A percentile compares a stretch with the other conserved stretches of the same genome.
Evolutionary conservation across 805 yeast species (phyloP).

Genomic region (Candida orba): DNA sequence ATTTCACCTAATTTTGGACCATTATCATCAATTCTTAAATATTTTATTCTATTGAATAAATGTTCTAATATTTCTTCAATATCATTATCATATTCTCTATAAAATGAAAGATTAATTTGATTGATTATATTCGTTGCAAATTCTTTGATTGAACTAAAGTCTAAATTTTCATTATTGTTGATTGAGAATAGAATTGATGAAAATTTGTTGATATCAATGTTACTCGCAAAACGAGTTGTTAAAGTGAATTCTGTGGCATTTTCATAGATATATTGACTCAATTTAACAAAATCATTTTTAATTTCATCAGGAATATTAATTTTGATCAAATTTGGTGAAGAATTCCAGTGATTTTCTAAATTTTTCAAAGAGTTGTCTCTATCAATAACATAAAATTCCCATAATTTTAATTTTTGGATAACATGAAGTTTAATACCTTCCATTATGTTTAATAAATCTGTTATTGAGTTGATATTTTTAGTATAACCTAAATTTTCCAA

Average conservation of each 20-base stretch:
- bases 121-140: conserved; percentile 54
- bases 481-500: conserved; percentile 59
- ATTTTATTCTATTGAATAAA: conserved; percentile 68
- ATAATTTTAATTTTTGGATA: conserved; percentile 55
- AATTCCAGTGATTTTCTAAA: conserved; percentile 32
- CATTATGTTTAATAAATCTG: conserved; percentile 55
- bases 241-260: conserved; percentile 34
- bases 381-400: conserved; percentile 85
- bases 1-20: conserved; percentile 79
- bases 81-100: conserved; percentile 72
- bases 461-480: conserved; percentile 38
- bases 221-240: conserved; percentile 44
- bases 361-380: conserved; percentile 34
- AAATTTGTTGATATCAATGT: conserved; percentile 42
- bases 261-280: conserved; percentile 43
- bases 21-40: conserved; percentile 64
- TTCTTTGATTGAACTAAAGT: conserved; percentile 24
- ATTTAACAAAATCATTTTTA: conserved; percentile 29
- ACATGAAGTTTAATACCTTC: conserved; percentile 67
- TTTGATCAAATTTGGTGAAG: conserved; percentile 13
- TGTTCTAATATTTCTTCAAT: conserved; percentile 57
- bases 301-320: conserved; percentile 41
- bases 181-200: conserved; percentile 42
- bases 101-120: conserved; percentile 69
- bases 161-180: conserved; percentile 13